Base-by-base conservation (phyloP, 768 basidiomycete genomes). In the Daedaleopsis nitida region DNA sequence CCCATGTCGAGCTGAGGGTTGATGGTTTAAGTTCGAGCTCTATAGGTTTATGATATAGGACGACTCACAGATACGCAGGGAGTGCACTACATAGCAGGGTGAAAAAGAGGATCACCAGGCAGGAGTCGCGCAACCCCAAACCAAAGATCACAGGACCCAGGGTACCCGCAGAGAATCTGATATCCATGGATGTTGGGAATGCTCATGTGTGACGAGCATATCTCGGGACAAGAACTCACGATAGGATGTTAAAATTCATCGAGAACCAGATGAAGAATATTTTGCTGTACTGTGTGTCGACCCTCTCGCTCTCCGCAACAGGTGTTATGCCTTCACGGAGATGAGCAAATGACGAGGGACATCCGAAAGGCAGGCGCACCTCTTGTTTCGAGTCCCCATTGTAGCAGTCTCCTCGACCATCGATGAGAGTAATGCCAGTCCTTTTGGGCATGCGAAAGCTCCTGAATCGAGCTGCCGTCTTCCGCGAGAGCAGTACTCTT, bases 1-100 rank as follows among this genome's bases (percentile, higher is more conserved):
- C 91, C 75, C 90, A 91, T 3, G 86, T 85, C n/a, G 83, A 19
- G 52, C 55, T 53, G 6, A 47, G 45, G 21, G 9, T 5, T 11
- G n/a, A 13, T 8, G 16, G 21, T 52, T 12, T 34, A 24, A 16
- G 5, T 44, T 4, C 43, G 12, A 23, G 52, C 7, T 23, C 19
- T 14, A 17, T 14, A 35, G 19, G 13, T 5, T 11, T 27, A 7
- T 10, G 11, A 24, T 2, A 19, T 52, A 14, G 17, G 7, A 3
- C 17, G 24, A 37, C 75, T 55, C 55, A 79, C 79, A 82, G 69
- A 65, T 81, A 82, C 1, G 80, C 76, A 8, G 81, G 81, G 0
- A 77, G 69, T 1, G 73, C 66, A 55, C 73, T 75, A 32, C 77
- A 77, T 13, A 82, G 63, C 24, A 80, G n/a, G 62, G 81, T 82